Conservation (phyloP, 2,329 filamentous ascomycete genomes). For the Hypoxylon sp. region DNA sequence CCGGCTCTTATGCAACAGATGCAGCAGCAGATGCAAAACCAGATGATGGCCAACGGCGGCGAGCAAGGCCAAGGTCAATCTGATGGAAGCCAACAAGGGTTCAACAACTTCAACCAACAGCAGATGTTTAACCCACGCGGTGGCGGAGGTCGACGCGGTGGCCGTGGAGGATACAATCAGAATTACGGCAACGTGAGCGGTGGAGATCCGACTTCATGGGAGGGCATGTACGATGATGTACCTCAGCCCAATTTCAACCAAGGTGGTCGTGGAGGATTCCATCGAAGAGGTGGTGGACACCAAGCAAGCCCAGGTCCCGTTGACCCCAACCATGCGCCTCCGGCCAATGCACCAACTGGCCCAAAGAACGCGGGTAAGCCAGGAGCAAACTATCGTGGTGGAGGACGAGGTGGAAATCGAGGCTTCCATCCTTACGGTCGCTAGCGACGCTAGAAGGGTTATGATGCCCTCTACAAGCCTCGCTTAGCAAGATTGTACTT, state of each 20-base stretch:
- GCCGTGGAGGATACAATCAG: conserved; percentile 58
- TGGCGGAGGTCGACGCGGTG: conserved; percentile 52
- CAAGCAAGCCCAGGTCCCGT: conserved; percentile 59
- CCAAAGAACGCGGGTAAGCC: conserved; percentile 95
- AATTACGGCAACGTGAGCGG: conserved; percentile 59
- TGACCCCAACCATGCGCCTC: conserved; percentile 73
- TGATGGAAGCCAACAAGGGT: conserved; percentile 50
- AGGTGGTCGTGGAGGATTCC: conserved; percentile 61
- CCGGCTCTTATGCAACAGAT: conserved; percentile 73
- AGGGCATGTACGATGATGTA: conserved; percentile 98
- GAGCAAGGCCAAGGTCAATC: conserved; percentile 57
- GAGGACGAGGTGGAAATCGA: conserved; percentile 80
- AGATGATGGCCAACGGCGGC: conserved; percentile 56
- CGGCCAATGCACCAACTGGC: conserved; percentile 90
- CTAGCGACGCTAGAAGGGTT: conserved; percentile 37
- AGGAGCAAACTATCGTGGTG: conserved; percentile 93
- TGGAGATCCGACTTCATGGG: conserved; percentile 87
- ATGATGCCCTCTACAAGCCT: neutral
- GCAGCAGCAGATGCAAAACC: conserved; percentile 63
- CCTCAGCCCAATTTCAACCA: conserved; percentile 80
- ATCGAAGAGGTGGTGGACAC: conserved; percentile 57
- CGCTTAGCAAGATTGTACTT: conserved; percentile 3
- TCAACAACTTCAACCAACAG: conserved; percentile 50
- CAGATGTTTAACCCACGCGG: conserved; percentile 52
- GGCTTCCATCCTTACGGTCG: conserved; percentile 83